A percentile compares a stretch with the other conserved stretches of the same genome.
Evolutionary conservation across 2,329 filamentous ascomycete genomes (phyloP).

Genomic region (Diatrype stigma): DNA sequence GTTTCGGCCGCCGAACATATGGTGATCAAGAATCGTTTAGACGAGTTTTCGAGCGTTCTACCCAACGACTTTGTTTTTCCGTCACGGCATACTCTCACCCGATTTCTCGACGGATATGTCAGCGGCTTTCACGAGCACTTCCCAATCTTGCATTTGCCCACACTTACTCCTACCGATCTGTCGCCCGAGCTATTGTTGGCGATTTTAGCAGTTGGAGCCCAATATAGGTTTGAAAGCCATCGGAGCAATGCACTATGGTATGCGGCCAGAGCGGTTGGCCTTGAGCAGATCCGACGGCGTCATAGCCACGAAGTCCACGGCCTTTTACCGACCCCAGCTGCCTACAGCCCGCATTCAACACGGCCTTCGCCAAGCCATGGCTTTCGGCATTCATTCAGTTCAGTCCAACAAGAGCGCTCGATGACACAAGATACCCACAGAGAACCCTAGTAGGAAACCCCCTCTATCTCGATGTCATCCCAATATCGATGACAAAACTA

Average conservation of each 20-base stretch:
- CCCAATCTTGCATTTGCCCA: slow-evolving; percentile 63
- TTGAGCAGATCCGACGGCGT: slow-evolving; percentile 55
- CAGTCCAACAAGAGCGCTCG: slow-evolving; percentile 52
- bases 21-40: slow-evolving; percentile 53
- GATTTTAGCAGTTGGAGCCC: slow-evolving; percentile 63
- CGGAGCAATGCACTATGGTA: slow-evolving; percentile 59
- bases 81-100: slow-evolving; percentile 62
- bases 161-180: slow-evolving; percentile 58
- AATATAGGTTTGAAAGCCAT: slow-evolving; percentile 60
- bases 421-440: slow-evolving; percentile 55
- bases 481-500: neutral
- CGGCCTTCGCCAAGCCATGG: slow-evolving; percentile 54
- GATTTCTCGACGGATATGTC: slow-evolving; percentile 68
- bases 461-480: neutral
- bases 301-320: slow-evolving; percentile 55
- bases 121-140: slow-evolving; percentile 59
- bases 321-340: slow-evolving; percentile 51
- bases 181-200: slow-evolving; percentile 65
- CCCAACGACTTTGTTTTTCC: slow-evolving; percentile 63
- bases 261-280: slow-evolving; percentile 53
- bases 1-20: slow-evolving; percentile 53
- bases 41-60: slow-evolving; percentile 57
- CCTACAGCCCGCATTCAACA: slow-evolving; percentile 58
- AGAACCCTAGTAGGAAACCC: slow-evolving; percentile 50
- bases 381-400: slow-evolving; percentile 56